phyloP scores from a whole-genome alignment of 257 asterid genomes.

The Fraxinus americana region DNA sequence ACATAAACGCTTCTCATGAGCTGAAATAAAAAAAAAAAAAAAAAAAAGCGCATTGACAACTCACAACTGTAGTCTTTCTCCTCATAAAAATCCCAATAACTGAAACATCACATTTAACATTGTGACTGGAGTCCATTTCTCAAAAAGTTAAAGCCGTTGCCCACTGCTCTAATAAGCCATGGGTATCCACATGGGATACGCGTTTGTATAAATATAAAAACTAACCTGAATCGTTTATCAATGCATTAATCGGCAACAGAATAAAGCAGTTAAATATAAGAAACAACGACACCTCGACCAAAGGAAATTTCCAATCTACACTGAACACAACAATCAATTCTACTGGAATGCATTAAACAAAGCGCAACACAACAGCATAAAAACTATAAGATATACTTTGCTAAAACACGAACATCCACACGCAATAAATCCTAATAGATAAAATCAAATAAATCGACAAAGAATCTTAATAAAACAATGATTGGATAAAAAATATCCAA shows the following conservation, averaged over 20 bases:
- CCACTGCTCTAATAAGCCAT: background rate
- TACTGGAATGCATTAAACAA: background rate
- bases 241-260: background rate
- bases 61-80: background rate
- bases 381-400: background rate
- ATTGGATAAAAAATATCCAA: background rate
- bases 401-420: background rate
- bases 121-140: background rate
- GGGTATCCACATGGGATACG: background rate
- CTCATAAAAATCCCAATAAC: background rate
- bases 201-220: background rate
- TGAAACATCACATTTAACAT: background rate
- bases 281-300: background rate
- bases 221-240: background rate
- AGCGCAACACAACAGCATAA: background rate
- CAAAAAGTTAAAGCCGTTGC: background rate
- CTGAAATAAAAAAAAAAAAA: background rate
- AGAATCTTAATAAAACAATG: background rate
- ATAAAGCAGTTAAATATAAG: background rate
- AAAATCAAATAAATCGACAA: background rate
- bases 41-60: background rate
- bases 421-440: background rate
- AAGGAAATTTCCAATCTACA: background rate
- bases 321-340: background rate
- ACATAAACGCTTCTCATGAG: background rate